Conservation (phyloP, 345 rosid genomes). For the Dipteronia dyeriana region DNA sequence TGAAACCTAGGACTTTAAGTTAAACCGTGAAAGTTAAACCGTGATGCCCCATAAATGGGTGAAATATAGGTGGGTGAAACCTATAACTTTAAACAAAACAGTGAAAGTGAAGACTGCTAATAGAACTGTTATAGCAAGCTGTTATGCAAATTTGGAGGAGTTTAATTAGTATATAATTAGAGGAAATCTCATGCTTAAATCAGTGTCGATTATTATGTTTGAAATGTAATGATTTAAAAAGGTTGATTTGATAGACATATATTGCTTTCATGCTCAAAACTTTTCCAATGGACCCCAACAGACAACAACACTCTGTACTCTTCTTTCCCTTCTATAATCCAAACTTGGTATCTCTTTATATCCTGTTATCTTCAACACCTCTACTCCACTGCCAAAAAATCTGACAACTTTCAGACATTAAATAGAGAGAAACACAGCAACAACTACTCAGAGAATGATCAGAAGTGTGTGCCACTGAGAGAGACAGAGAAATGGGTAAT, state of each 20-base stretch:
- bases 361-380: slow-evolving; percentile 2
- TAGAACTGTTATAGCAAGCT: no score
- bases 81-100: no score
- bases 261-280: slow-evolving; percentile 21
- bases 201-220: background rate
- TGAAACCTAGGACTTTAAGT: no score
- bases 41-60: no score
- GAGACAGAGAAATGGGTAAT: slow-evolving; percentile 51
- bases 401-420: slow-evolving; percentile 4
- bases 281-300: slow-evolving; percentile 19
- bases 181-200: slow-evolving; percentile 2
- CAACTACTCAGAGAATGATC: slow-evolving; percentile 6
- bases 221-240: background rate
- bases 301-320: background rate
- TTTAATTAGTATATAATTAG: background rate
- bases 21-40: no score
- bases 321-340: background rate
- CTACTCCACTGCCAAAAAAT: slow-evolving; percentile 4
- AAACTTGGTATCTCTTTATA: background rate
- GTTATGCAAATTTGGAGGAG: no score
- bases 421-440: slow-evolving; percentile 16
- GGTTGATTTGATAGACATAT: background rate
- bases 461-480: slow-evolving; percentile 11
- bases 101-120: no score
- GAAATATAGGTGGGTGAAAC: no score